These are phyloP conservation scores for Caloboletus firmus DNA, from an alignment of 1,284 basidiomycete genomes.

Conservation along the genomic window DNA sequence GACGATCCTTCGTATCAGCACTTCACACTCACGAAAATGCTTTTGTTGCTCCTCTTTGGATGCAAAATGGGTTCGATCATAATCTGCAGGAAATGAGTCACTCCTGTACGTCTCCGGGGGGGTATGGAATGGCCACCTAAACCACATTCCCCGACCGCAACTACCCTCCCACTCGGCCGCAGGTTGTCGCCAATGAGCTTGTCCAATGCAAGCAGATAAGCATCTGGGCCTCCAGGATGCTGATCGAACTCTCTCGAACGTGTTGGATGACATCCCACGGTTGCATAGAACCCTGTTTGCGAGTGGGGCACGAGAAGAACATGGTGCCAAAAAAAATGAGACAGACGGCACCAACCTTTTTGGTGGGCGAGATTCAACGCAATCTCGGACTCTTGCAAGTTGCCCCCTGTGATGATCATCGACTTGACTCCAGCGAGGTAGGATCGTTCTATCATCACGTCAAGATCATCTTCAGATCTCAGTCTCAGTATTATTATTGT, in stretches of 20 bases:
- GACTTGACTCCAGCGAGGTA: constrained; percentile 64
- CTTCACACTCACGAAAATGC: constrained; percentile 57
- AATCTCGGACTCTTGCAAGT: constrained; percentile 62
- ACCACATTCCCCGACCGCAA: constrained; percentile 87
- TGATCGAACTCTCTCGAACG: constrained; percentile 75
- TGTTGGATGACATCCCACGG: constrained; percentile 86
- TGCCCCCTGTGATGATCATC: constrained; percentile 85
- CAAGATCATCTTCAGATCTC: constrained; percentile 60
- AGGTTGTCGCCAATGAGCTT: constrained; percentile 56
- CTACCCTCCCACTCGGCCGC: constrained; percentile 56
- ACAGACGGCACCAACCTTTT: constrained; percentile 43
- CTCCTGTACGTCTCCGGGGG: neutral
- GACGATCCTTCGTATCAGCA: neutral
- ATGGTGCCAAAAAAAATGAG: neutral
- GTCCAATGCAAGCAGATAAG: constrained; percentile 65
- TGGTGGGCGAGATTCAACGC: constrained; percentile 65
- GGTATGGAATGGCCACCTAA: constrained; percentile 51
- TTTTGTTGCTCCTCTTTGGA: constrained; percentile 61
- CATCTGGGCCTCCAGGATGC: constrained; percentile 57
- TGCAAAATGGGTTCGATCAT: constrained; percentile 79
- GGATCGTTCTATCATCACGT: constrained; percentile 61
- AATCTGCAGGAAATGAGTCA: constrained; percentile 52
- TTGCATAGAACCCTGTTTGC: constrained; percentile 64
- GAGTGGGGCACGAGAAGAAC: neutral
- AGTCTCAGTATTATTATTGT: neutral